These are phyloP conservation scores for Floccularia luteovirens DNA, from an alignment of 768 basidiomycete species.

Conservation along the genomic window DNA sequence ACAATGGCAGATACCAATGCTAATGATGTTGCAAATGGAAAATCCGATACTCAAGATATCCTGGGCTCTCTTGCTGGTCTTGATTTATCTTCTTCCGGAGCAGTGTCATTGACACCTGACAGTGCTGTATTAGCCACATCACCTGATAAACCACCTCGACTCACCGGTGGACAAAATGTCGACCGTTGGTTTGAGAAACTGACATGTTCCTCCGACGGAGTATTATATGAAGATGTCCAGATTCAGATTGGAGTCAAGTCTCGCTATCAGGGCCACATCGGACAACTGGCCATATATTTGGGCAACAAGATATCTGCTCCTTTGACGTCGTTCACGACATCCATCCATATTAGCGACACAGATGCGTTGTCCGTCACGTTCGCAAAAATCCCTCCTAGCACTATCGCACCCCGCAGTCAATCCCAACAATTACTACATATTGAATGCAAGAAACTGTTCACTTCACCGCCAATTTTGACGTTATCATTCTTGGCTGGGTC, in stretches of 20 bases:
- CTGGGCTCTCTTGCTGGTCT: conserved; percentile 79
- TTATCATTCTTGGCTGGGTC: conserved; percentile 92
- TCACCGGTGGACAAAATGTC: conserved; percentile 63
- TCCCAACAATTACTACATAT: conserved; percentile 90
- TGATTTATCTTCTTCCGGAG: conserved; percentile 39
- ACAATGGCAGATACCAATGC: conserved; percentile 27
- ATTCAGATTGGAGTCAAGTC: conserved; percentile 96
- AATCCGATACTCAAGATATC: conserved; percentile 42
- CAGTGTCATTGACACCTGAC: background rate
- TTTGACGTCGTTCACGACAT: conserved; percentile 87
- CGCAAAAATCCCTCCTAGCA: conserved; percentile 84
- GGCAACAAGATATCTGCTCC: conserved; percentile 91
- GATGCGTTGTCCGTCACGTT: conserved; percentile 78
- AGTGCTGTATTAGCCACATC: conserved; percentile 8
- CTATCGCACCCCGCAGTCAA: conserved; percentile 77
- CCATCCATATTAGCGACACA: conserved; percentile 63
- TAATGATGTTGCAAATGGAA: conserved; percentile 24
- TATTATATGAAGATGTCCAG: conserved; percentile 93
- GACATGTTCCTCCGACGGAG: conserved; percentile 72
- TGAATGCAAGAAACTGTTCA: conserved; percentile 89
- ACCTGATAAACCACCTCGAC: conserved; percentile 38
- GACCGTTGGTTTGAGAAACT: conserved; percentile 90
- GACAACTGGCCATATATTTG: conserved; percentile 89
- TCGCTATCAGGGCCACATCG: conserved; percentile 90
- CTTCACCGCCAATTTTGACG: conserved; percentile 66